phyloP scores from a whole-genome alignment of 352 stramenopile genomes.

The Pythium dissotocum region DNA sequence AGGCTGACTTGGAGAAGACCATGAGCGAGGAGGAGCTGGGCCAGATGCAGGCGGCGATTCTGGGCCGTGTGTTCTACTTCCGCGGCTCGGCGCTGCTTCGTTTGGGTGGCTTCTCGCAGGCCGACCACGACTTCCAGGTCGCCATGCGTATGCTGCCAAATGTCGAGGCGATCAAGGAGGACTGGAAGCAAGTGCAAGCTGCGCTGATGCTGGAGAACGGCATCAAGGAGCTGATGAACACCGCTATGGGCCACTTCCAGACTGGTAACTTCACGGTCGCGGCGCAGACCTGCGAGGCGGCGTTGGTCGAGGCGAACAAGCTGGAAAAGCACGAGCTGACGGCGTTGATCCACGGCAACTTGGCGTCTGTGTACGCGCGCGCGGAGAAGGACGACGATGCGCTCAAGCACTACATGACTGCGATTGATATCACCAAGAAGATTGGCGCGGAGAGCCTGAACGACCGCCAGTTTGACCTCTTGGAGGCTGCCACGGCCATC shows the following conservation, averaged over 20 bases:
- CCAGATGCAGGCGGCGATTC: slow-evolving; percentile 34
- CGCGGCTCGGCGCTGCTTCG: slow-evolving; percentile 58
- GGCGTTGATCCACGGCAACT: slow-evolving; percentile 63
- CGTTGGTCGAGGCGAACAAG: slow-evolving; percentile 47
- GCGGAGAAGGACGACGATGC: slow-evolving; percentile 55
- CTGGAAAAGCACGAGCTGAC: slow-evolving; percentile 68
- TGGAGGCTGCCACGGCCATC: slow-evolving; percentile 52
- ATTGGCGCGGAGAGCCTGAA: slow-evolving; percentile 27
- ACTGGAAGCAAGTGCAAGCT: slow-evolving; percentile 53
- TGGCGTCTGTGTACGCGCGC: slow-evolving; percentile 58
- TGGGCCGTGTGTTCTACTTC: slow-evolving; percentile 61
- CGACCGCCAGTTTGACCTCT: slow-evolving; percentile 61
- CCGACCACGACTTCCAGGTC: slow-evolving; percentile 53
- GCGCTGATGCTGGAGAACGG: slow-evolving; percentile 45
- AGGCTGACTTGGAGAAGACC: slow-evolving; percentile 31
- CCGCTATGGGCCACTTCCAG: slow-evolving; percentile 65
- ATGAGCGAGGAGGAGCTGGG: slow-evolving; percentile 25
- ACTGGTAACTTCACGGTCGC: slow-evolving; percentile 51
- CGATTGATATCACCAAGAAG: slow-evolving; percentile 40
- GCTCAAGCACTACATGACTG: slow-evolving; percentile 62
- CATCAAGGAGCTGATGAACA: slow-evolving; percentile 55
- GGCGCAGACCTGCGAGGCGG: slow-evolving; percentile 44
- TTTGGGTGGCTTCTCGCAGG: slow-evolving; percentile 35
- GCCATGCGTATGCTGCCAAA: slow-evolving; percentile 53
- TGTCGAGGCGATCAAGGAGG: slow-evolving; percentile 47